A percentile compares a stretch with the other conserved stretches of the same genome.
phyloP scores from a whole-genome alignment of 164 flowering plant species.

The Piper betle region DNA sequence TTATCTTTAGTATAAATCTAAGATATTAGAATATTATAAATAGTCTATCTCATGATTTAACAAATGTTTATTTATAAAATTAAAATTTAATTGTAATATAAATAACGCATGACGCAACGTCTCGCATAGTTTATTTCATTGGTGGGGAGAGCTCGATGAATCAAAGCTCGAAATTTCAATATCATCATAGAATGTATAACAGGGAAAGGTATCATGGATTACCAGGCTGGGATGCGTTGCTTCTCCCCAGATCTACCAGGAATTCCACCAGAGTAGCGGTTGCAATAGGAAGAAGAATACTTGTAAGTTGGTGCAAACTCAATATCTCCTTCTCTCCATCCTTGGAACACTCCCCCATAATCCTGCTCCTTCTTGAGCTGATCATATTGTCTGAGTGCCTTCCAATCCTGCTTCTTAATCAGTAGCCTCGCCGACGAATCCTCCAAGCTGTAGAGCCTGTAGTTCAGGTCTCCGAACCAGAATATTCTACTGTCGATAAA shows the following conservation, averaged over 20 bases:
- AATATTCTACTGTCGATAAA: constrained; percentile 47
- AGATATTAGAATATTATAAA: too few species aligned
- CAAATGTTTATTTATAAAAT: too few species aligned
- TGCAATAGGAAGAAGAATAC: constrained; percentile 41
- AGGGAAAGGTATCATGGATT: constrained; percentile 1
- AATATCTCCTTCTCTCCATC: constrained; percentile 68
- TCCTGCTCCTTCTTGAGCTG: constrained; percentile 45
- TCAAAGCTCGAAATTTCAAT: too few species aligned
- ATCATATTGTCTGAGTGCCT: constrained; percentile 48
- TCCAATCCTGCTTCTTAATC: constrained; percentile 51
- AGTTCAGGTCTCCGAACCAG: constrained; percentile 84
- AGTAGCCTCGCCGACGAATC: constrained; percentile 48
- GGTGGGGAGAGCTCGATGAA: too few species aligned
- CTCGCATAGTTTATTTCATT: too few species aligned
- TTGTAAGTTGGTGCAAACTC: constrained; percentile 85
- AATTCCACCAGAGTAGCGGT: constrained; percentile 53
- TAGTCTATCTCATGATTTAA: too few species aligned
- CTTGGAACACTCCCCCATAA: constrained; percentile 71
- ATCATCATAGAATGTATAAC: too few species aligned
- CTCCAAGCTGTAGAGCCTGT: constrained; percentile 41
- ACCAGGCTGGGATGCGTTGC: constrained; percentile 82
- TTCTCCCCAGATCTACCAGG: constrained; percentile 52
- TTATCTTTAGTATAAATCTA: too few species aligned
- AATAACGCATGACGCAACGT: too few species aligned
- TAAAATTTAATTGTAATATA: too few species aligned